These are phyloP conservation scores for Rubia occidens DNA, from an alignment of 305 asterid species.

Conservation along the genomic window DNA sequence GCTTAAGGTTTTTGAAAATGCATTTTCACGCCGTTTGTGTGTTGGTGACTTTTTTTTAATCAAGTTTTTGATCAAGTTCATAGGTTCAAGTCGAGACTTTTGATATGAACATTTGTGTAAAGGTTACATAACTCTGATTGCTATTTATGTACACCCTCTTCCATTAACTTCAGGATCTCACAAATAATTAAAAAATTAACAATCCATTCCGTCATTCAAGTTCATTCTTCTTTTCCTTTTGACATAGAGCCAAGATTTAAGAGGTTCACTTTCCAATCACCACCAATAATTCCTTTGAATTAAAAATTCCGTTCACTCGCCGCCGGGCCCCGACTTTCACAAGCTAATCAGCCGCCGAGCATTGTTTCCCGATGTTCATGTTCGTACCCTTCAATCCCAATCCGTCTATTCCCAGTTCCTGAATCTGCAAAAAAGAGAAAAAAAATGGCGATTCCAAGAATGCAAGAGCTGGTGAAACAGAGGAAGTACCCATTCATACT, in stretches of 20 bases:
- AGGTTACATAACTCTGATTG: too few species aligned
- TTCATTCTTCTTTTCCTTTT: background rate
- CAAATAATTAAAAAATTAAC: too few species aligned
- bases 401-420: background rate
- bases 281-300: background rate
- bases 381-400: background rate
- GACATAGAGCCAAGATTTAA: background rate
- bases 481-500: conserved; percentile 63
- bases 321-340: background rate
- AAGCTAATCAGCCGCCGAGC: background rate
- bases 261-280: background rate
- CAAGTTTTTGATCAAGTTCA: too few species aligned
- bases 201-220: too few species aligned
- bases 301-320: background rate
- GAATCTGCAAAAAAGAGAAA: conserved; percentile 1
- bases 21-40: too few species aligned
- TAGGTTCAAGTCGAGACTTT: too few species aligned
- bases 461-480: conserved; percentile 49
- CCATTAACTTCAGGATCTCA: too few species aligned
- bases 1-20: too few species aligned
- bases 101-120: too few species aligned
- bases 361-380: background rate
- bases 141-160: too few species aligned
- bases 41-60: too few species aligned
- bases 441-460: conserved; percentile 33